Base-by-base conservation (phyloP, 192 early-diverging fungal genomes). In the Coemansia sp. region DNA sequence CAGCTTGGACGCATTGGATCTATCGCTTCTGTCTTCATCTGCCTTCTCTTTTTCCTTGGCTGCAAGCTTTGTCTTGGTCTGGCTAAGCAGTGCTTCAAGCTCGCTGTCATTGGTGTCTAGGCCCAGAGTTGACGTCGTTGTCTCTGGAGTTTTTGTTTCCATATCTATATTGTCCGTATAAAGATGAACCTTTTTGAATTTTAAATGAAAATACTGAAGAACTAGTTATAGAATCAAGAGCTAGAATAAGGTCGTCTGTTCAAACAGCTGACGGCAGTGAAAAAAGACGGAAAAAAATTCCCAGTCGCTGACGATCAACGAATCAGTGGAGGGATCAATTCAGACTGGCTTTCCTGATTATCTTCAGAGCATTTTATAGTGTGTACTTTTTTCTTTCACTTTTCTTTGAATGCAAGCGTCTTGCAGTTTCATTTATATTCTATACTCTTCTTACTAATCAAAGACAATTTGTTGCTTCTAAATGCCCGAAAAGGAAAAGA, bases 31-130 rank as follows among this genome's bases (percentile, higher is more conserved):
- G n/a, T 20, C 20, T 8, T 65, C 23, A 45, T 53, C 33, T 55
- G 49, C 53, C 59, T 61, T 64, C 29, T 58, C 42, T 39, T 64
- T 46, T 45, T 59, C 49, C 23, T 65, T 64, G 26, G 26, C 37
- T 1, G 63, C 62, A 59, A 72, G 59, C 23, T 64, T 31, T 55
- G 59, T 49, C 40, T 67, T 76, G n/a, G 79, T 74, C 55, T 82
- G 74, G 34, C 29, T 56, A 12, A 82, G 74, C 68, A 82, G 66
- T 9, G 45, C 64, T 37, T 62, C 59, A 3, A 82, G 79, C 23
- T 73, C 63, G 33, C 62, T 63, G 61, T 82, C 79, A 33, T 55
- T 55, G 28, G 68, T 51, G 25, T 63, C 63, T 15, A 70, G 58
- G 10, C 49, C 37, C 15, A 51, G 7, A 25, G n/a, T n/a, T n/a